Percentiles rank a stretch among this genome's conserved stretches.
Evolutionary conservation across 352 stramenopile genomes (phyloP).

Genomic region (Globisporangium nagaii): DNA sequence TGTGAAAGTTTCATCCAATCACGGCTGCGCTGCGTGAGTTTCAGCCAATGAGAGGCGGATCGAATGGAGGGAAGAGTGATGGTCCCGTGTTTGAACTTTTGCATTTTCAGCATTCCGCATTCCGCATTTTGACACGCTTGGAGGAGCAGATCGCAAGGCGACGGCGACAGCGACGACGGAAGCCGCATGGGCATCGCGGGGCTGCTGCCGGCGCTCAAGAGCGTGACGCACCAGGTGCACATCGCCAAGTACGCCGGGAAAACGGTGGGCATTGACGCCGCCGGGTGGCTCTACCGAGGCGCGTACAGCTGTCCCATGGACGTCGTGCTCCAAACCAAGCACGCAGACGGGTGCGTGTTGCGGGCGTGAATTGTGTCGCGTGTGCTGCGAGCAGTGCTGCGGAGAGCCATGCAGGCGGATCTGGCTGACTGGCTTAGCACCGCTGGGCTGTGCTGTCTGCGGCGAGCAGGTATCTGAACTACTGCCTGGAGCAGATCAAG

Average conservation of each 20-base stretch:
- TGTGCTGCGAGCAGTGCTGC: not conserved
- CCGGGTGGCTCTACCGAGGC: conserved; percentile 88
- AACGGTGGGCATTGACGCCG: conserved; percentile 64
- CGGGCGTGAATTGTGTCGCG: not conserved
- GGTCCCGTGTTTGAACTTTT: conserved; percentile 9
- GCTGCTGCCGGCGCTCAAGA: conserved; percentile 60
- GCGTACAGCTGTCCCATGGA: conserved; percentile 85
- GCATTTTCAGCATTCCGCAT: not conserved
- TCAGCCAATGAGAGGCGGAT: conserved; percentile 4
- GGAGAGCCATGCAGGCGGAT: no score
- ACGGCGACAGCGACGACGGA: no score
- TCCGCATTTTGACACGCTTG: not conserved
- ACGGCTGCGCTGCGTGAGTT: not conserved
- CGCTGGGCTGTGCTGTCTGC: not conserved
- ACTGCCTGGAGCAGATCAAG: conserved; percentile 85
- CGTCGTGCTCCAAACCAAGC: conserved; percentile 48
- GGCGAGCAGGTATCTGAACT: conserved; percentile 68
- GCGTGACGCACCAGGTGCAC: conserved; percentile 67
- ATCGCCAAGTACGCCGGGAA: conserved; percentile 74
- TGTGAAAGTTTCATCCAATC: conserved; percentile 18
- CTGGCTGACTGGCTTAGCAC: no score
- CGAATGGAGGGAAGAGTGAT: conserved; percentile 4
- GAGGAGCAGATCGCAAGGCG: not conserved
- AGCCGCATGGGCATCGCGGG: conserved; percentile 59
- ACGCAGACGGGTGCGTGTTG: conserved; percentile 38